Evolutionary conservation across 306 rosid species (phyloP), one percentile per base, ranked within the genome.

Genomic region (Trichosanthes truncata): DNA sequence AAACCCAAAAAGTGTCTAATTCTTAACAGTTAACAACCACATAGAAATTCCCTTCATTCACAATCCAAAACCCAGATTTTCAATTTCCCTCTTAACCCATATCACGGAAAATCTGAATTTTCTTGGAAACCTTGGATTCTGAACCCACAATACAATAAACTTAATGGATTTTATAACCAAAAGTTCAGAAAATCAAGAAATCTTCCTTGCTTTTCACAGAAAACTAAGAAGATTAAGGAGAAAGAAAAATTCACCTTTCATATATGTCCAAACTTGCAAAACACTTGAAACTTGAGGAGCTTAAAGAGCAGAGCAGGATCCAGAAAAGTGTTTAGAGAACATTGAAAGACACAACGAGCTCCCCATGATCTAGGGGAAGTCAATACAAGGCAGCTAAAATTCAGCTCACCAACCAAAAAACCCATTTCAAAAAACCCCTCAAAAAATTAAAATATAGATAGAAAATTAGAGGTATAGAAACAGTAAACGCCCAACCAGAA

Each of bases 381-480:
- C 88, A 81, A 80, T 46, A 79, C 55, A 23, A 29, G 84, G 88
- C 92, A 87, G 90, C 92, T 84, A 80, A 79, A 81, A 81, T 84
- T 83, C 67, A 77, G 89, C 78, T 83, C 82, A 88, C 83, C 89
- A 89, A 86, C 88, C 85, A 29, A 68, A 40, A 78, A 45, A 67
- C 80, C 75, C 87, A 80, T 65, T 4, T 59, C 26, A 10, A 14
- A 33, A 26, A 29, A 25, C 0, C 60, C 80, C 77, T 2, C 41
- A 59, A 48, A 43, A 79, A 20, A 1, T 23, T 12, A 55, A 7
- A 76, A 5, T 6, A 29, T 4, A 33, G 20, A 31, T 15, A 17
- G 18, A 5, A 68, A 68, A 68, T 68, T 12, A 25, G 36, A 23
- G 21, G 55, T 6, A 7, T 20, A 29, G 33, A 52, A 63, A 43